Base-by-base conservation (phyloP, 371 early-diverging fungal genomes). In the Dichotomocladium elegans region DNA sequence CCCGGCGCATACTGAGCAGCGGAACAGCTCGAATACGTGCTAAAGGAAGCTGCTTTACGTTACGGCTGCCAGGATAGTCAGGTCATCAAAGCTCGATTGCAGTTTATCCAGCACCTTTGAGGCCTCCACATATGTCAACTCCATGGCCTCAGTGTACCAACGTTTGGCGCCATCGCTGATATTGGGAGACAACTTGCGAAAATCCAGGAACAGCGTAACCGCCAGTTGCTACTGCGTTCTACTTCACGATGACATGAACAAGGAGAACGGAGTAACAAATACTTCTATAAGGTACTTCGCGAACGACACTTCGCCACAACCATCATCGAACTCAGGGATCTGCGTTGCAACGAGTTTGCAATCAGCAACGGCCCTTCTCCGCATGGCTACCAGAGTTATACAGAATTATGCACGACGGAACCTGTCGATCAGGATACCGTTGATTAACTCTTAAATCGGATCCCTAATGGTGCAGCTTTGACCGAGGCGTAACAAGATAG, bases 181-280 rank as follows among this genome's bases (percentile, higher is more conserved):
- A 5, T 21, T 15, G 52, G 34, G 30, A 8, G 10, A n/a, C 30
- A 53, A 28, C 5, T 44, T 1, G 26, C 37, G 10, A 15, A 43
- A 29, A 7, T 44, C 17, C 28, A 35, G 10, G 46, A 57, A n/a
- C 26, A 48, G n/a, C n/a, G 46, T 12, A 57, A 28, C n/a, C 17
- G 33, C 6, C 57, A 43, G 7, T 24, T 54, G 12, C 31, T 54
- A 11, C 27, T 45, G 22, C 28, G 54, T 22, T 24, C 54, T 8
- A 41, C 45, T 14, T 55, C 57, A 2, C 55, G 62, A 4, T 70
- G 65, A 66, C 43, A 31, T 7, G 70, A 61, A 46, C 27, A 61
- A 25, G 64, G 70, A 0, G 70, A 70, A 47, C 49, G 57, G 0
- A 60, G 53, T 51, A 63, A 59, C 47, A 41, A 53, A 14, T 64